phyloP scores from a whole-genome alignment of 1,284 basidiomycete genomes.

The Chalciporus sp. region DNA sequence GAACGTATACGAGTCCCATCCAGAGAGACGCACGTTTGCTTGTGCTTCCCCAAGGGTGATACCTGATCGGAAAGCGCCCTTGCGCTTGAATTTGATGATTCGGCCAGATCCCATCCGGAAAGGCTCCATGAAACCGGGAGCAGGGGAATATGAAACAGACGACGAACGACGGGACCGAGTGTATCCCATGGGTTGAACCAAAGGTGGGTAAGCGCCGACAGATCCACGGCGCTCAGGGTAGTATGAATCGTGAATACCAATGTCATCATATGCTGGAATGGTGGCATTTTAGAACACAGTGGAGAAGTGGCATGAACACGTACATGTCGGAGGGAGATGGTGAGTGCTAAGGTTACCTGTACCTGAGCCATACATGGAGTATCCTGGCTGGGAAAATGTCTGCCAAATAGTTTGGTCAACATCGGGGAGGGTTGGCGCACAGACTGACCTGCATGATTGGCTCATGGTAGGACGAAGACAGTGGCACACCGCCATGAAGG shows the following conservation, averaged over 20 bases:
- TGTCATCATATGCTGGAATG: conserved; percentile 32
- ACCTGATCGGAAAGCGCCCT: conserved; percentile 64
- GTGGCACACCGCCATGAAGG: conserved; percentile 12
- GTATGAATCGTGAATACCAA: conserved; percentile 25
- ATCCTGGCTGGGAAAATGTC: conserved; percentile 29
- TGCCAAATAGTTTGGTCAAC: conserved; percentile 13
- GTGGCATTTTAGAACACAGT: conserved; percentile 6
- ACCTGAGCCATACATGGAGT: conserved; percentile 29
- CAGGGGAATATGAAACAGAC: conserved; percentile 53
- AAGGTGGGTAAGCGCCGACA: conserved; percentile 20
- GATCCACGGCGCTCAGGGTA: conserved; percentile 26
- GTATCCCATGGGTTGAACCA: conserved; percentile 24
- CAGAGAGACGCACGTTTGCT: conserved; percentile 59
- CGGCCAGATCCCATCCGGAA: conserved; percentile 49
- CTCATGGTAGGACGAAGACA: conserved; percentile 26
- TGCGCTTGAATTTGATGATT: conserved; percentile 72
- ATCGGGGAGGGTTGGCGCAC: not conserved
- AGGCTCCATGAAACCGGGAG: conserved; percentile 39
- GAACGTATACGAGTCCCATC: conserved; percentile 58
- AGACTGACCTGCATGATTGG: conserved; percentile 22
- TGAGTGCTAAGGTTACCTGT: conserved; percentile 18
- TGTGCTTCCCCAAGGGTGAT: conserved; percentile 73
- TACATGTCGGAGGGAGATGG: conserved; percentile 19
- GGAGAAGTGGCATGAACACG: conserved; percentile 2
- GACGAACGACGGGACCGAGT: conserved; percentile 51